Evolutionary conservation across 495 filamentous ascomycete genomes (phyloP), one percentile per base, ranked within the genome.

Genomic region (Opeltia flavorubescens): DNA sequence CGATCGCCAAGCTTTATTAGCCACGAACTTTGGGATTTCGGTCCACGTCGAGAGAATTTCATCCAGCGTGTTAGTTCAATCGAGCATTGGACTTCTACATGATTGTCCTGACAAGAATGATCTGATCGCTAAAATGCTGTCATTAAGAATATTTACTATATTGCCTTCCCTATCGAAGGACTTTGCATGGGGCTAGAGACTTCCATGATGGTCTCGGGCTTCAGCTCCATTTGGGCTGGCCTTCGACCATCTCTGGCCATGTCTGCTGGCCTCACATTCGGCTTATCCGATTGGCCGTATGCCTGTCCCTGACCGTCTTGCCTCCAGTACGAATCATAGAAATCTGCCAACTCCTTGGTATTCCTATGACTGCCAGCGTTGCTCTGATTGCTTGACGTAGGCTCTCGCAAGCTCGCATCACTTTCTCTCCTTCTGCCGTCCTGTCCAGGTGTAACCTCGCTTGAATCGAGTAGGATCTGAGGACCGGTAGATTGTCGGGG

Each of bases 321-420:
- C 26, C 44, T 29, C 44, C 44, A 34, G 28, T 43, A 43, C 17
- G 38, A 49, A 17, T 43, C 39, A 17, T 24, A 24, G 26, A 49
- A 49, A 13, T 49, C 47, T 31, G 25, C 23, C 20, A 49, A 38
- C 28, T 34, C 39, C 27, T 34, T 24, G 12, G 28, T 48, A 7
- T 27, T 48, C n/a, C 39, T 24, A 13, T 33, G 21, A n/a, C 47
- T 49, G 18, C 30, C 31, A 42, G 17, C 9, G 21, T 15, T 21
- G 27, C 18, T 33, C 4, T 12, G 12, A 3, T 34, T 28, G 6
- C 44, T 24, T 5, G 31, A 23, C 2, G 8, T 18, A 13, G n/a
- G 7, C 9, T 29, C 12, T n/a, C 20, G 35, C 21, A 29, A 20
- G 26, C 17, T 33, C 18, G 24, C 47, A 23, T 33, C 28, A 38